These are phyloP conservation scores for Termitomyces sp. DNA, from an alignment of 768 basidiomycete species.

Conservation along the genomic window DNA sequence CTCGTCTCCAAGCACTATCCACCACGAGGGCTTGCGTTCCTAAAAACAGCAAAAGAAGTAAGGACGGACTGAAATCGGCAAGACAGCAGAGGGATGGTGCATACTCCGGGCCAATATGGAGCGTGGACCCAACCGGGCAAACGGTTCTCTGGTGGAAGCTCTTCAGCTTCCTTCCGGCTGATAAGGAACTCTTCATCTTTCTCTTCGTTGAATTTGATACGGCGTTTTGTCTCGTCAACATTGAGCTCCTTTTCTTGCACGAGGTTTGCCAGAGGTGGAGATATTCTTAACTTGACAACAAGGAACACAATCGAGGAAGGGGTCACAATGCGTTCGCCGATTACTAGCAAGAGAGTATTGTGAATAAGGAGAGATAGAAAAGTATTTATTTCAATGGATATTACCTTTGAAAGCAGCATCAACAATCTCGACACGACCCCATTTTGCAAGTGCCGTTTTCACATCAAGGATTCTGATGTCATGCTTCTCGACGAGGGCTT, in stretches of 20 bases:
- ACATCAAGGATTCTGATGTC: constrained; percentile 50
- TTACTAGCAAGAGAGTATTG: constrained; percentile 47
- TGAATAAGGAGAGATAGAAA: background rate
- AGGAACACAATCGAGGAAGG: constrained; percentile 88
- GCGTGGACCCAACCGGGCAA: constrained; percentile 74
- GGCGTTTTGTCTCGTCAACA: constrained; percentile 44
- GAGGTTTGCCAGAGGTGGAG: constrained; percentile 42
- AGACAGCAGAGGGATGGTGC: constrained; percentile 21
- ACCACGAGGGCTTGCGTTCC: constrained; percentile 91
- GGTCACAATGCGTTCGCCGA: constrained; percentile 84
- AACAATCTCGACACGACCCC: constrained; percentile 77
- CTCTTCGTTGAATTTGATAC: constrained; percentile 48
- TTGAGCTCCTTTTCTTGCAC: constrained; percentile 36
- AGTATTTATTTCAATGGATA: background rate
- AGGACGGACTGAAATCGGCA: background rate
- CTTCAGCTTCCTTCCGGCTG: constrained; percentile 60
- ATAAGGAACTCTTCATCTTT: constrained; percentile 70
- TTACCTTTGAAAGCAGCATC: constrained; percentile 86
- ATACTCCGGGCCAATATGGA: constrained; percentile 86
- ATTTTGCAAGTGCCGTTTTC: constrained; percentile 62
- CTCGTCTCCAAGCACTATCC: constrained; percentile 86
- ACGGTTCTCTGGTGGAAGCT: constrained; percentile 38
- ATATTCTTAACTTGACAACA: constrained; percentile 76
- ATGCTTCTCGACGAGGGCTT: constrained; percentile 45
- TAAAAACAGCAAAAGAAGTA: constrained; percentile 24